Evolutionary conservation across 768 basidiomycete genomes (phyloP).

Genomic region (Rhizopogon roseolus): DNA sequence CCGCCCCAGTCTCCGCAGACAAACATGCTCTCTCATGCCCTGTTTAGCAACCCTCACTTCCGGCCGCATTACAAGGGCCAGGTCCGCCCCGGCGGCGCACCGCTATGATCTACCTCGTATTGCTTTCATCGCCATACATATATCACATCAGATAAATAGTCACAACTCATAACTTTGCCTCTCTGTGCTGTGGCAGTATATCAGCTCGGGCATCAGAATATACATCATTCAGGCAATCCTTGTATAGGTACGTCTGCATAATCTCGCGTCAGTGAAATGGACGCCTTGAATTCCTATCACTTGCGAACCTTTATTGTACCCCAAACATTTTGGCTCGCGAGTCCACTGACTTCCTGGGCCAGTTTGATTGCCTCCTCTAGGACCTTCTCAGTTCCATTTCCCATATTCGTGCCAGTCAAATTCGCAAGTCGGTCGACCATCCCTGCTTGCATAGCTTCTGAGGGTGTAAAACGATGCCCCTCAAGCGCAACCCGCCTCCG

Average conservation of each 20-base stretch:
- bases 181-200: slow-evolving; percentile 1
- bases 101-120: too few species aligned
- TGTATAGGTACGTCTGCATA: slow-evolving; percentile 51
- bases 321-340: slow-evolving; percentile 61
- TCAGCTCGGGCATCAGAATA: slow-evolving; percentile 13
- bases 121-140: too few species aligned
- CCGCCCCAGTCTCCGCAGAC: too few species aligned
- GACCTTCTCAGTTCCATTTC: slow-evolving; percentile 53
- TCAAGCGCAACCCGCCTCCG: slow-evolving; percentile 75
- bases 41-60: too few species aligned
- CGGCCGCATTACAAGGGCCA: too few species aligned
- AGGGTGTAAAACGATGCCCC: slow-evolving; percentile 72
- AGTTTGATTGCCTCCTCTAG: slow-evolving; percentile 61
- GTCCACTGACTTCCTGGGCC: slow-evolving; percentile 45
- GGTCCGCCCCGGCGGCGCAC: too few species aligned
- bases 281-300: neutral
- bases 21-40: too few species aligned
- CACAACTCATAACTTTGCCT: slow-evolving; percentile 2
- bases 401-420: slow-evolving; percentile 32
- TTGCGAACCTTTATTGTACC: slow-evolving; percentile 62
- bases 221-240: slow-evolving; percentile 44
- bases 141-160: neutral
- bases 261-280: neutral
- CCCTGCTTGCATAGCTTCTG: slow-evolving; percentile 61
- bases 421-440: slow-evolving; percentile 60